Evolutionary conservation across 2,329 filamentous ascomycete species (phyloP), one percentile per base, ranked within the genome.

Genomic region (Pestalotiopsis sp.): DNA sequence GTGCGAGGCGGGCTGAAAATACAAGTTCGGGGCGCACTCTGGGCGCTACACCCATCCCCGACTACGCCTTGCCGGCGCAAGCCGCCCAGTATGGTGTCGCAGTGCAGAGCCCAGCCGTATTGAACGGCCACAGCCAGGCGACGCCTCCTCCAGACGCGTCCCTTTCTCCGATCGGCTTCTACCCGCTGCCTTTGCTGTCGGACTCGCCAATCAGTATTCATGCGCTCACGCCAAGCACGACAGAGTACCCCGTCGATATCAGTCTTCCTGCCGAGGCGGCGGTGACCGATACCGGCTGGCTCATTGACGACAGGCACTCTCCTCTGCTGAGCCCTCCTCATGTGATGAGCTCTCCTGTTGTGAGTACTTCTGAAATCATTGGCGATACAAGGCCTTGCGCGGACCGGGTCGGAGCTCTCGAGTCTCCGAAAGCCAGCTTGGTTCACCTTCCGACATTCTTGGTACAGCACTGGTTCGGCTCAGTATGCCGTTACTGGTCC

Each of bases 401-500:
- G 13, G 17, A 64, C 20, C 39, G n/a, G 27, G 5, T 25, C n/a
- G 27, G 38, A 12, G 41, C 20, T 45, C 39, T 52, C 6, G 39
- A 6, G 5, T 7, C 41, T 3, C 62, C 41, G 20, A 27, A 36
- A 64, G 41, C n/a, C 20, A 27, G 64, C 49, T 14, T 58, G n/a
- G 12, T 66, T 6, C 20, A 66, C 31, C 11, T 38, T 36, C 64
- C 64, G 45, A 66, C 64, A 17, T 56, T 58, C 17, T 36, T 66
- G 25, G 49, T 66, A 14, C 36, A 66, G 25, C 64, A 66, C 17
- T 66, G 64, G 64, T 66, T 66, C 27, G 20, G 45, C 11, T 66
- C 64, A 31, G 64, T 66, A 25, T 66, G 64, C 23, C 31, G 64
- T 20, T 58, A 66, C 13, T 66, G 64, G 64, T 66, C 64, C 17